phyloP scores from a whole-genome alignment of 139 green algal species.

The Pseudopediastrum boryanum region DNA sequence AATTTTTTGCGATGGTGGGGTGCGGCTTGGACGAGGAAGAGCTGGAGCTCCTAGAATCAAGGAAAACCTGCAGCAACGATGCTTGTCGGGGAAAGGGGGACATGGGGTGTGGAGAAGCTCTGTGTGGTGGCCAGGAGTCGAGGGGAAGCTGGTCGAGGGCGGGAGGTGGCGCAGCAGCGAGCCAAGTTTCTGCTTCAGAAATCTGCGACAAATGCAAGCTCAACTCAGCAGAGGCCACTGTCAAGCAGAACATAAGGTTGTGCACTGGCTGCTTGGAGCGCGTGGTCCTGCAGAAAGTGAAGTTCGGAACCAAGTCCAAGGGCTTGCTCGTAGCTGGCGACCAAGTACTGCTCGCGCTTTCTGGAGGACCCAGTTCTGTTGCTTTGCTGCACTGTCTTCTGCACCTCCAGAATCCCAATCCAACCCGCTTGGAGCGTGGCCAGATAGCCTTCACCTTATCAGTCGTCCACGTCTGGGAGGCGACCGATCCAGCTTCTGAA shows the following conservation, averaged over 20 bases:
- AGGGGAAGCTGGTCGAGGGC: too few species aligned
- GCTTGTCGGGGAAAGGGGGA: too few species aligned
- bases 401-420: slow-evolving; percentile 43
- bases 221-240: slow-evolving; percentile 30
- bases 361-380: slow-evolving; percentile 53
- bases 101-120: too few species aligned
- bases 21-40: too few species aligned
- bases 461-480: slow-evolving; percentile 60
- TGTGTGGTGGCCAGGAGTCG: too few species aligned
- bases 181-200: too few species aligned
- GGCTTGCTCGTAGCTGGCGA: slow-evolving; percentile 50
- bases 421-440: slow-evolving; percentile 46
- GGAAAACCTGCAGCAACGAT: too few species aligned
- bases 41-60: too few species aligned
- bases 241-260: slow-evolving; percentile 59
- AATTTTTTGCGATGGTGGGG: too few species aligned
- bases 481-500: too few species aligned
- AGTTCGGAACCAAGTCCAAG: slow-evolving; percentile 42
- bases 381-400: slow-evolving; percentile 54
- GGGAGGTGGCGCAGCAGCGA: too few species aligned
- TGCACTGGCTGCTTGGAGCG: slow-evolving; percentile 62
- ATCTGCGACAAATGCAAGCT: slow-evolving; percentile 52
- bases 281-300: slow-evolving; percentile 42
- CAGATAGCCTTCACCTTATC: slow-evolving; percentile 56
- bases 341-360: slow-evolving; percentile 60